Base-by-base conservation (phyloP, 768 basidiomycete genomes). In the Infundibulicybe gibba region DNA sequence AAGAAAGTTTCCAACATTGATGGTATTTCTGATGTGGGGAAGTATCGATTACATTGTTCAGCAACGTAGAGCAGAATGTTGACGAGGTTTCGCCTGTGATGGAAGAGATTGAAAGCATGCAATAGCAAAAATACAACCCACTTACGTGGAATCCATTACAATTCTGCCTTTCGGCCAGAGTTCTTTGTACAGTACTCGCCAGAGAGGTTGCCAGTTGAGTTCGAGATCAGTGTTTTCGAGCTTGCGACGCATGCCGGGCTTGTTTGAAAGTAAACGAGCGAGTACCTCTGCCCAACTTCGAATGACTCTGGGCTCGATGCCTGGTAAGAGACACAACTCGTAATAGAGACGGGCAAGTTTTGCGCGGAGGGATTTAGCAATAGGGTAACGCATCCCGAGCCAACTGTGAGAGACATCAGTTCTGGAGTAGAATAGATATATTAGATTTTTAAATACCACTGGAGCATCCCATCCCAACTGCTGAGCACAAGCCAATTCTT, bases 221-320 rank as follows among this genome's bases (percentile, higher is more conserved):
- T 80, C 69, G 25, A 92, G 71, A 58, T 91, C 90, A 9, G 66
- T 55, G 16, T 72, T 52, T 49, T 89, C 82, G 38, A 93, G 75
- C 62, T 81, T 90, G 43, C 81, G 80, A 52, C 76, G 80, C 42
- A 69, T 53, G 37, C 85, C 82, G 6, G 79, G 70, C 66, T 85
- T 89, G 60, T 74, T 81, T 33, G 77, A 74, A 12, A 90, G 70
- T 39, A 91, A 70, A 48, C 85, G 81, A 40, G 81, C 76, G 53
- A 90, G 72, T 79, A 87, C 87, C 56, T 87, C 85, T 12, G 85
- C 80, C 87, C 88, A 91, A 60, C 72, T 80, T 41, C 86, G 80
- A 49, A 82, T 70, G 52, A 85, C 71, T 37, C 84, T 80, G 9
- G 82, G 74, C 44, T 92, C 88, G 44, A 90, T 68, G 41, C 88